Percentiles rank a stretch among this genome's conserved stretches.
These are phyloP conservation scores for Lepidium campestre DNA, from an alignment of 441 rosid genomes.

Conservation along the genomic window DNA sequence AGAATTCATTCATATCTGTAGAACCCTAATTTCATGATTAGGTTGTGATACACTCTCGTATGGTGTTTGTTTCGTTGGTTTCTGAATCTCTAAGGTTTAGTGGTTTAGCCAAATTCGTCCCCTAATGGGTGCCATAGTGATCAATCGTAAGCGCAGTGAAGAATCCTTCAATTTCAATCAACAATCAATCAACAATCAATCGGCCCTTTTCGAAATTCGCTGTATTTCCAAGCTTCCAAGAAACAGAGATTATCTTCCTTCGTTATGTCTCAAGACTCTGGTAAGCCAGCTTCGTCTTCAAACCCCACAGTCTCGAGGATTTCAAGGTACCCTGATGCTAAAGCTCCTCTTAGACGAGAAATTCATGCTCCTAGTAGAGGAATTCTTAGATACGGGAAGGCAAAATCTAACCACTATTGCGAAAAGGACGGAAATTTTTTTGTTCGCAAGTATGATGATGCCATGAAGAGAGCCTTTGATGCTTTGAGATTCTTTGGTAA, in stretches of 20 bases:
- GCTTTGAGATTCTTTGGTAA: constrained; percentile 34
- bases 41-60: background rate
- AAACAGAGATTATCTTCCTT: constrained; percentile 41
- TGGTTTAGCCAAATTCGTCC: background rate
- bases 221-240: constrained; percentile 31
- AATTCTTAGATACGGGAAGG: constrained; percentile 33
- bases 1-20: background rate
- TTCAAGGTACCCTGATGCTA: constrained; percentile 54
- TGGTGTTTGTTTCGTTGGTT: constrained; percentile 30
- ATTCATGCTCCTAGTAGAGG: constrained; percentile 64
- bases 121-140: constrained; percentile 57
- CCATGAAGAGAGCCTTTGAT: constrained; percentile 40
- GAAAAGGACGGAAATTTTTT: constrained; percentile 29
- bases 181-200: constrained; percentile 24
- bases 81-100: constrained; percentile 28
- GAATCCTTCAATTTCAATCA: constrained; percentile 36
- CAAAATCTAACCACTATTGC: constrained; percentile 3
- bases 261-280: constrained; percentile 25
- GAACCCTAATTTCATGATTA: constrained; percentile 24
- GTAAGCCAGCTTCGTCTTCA: constrained; percentile 32
- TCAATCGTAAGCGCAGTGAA: constrained; percentile 48
- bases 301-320: constrained; percentile 40
- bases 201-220: constrained; percentile 27
- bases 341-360: constrained; percentile 50
- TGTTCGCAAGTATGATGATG: constrained; percentile 25